Percentiles rank a stretch among this genome's conserved stretches.
These are phyloP conservation scores for Chlorella sp. DNA, from an alignment of 139 green algal genomes.

Conservation along the genomic window DNA sequence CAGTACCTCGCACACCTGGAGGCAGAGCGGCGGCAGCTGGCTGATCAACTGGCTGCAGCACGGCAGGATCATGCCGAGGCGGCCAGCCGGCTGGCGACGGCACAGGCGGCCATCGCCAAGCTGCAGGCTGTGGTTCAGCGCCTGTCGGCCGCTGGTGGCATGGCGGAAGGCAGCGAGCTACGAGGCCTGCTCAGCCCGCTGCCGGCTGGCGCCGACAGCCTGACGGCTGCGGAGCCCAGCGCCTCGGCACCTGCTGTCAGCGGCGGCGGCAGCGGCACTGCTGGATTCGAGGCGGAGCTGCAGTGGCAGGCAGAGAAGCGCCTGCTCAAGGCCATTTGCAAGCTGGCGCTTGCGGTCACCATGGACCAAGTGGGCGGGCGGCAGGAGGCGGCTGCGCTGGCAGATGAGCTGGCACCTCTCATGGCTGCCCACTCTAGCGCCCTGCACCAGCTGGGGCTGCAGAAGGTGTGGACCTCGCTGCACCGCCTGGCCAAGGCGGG, in stretches of 20 bases:
- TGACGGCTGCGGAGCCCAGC: neutral
- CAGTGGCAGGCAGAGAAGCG: conserved; percentile 36
- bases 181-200: neutral
- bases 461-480: conserved; percentile 39
- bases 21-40: conserved; percentile 12
- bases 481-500: conserved; percentile 23
- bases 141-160: neutral
- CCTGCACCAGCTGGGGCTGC: conserved; percentile 38
- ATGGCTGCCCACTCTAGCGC: neutral
- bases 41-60: conserved; percentile 9
- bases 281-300: neutral
- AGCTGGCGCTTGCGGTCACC: conserved; percentile 49
- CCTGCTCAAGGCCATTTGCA: conserved; percentile 42
- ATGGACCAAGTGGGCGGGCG: conserved; percentile 45
- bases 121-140: conserved; percentile 23
- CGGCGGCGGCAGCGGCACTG: neutral
- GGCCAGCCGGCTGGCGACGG: neutral
- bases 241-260: neutral
- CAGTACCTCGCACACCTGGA: conserved; percentile 14
- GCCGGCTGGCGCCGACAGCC: neutral
- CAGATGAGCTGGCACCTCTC: conserved; percentile 21
- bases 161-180: neutral
- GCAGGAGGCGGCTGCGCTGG: conserved; percentile 8
- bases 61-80: neutral
- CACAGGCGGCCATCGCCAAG: conserved; percentile 1